Evolutionary conservation across 768 basidiomycete genomes (phyloP), one percentile per base, ranked within the genome.

Genomic region (Mycena pura): DNA sequence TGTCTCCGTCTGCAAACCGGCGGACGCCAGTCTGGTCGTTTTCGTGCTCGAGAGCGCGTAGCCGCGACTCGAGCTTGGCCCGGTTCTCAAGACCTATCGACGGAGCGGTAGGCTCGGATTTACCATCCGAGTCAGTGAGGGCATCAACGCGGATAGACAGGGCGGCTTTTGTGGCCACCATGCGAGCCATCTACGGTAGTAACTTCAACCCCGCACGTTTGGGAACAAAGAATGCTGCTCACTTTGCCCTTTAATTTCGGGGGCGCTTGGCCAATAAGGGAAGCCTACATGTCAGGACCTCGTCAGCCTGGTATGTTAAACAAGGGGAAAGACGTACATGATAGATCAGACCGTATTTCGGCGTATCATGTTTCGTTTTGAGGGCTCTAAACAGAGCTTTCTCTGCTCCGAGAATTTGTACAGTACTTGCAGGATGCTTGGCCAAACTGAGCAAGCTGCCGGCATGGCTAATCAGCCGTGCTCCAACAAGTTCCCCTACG

Each of bases 291-390:
- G 48, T 7, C 28, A 13, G 43, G 64, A 19, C 28, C 57, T 64
- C 38, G 56, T 59, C 13, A 51, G 48, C 25, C 65, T 6, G 14
- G 46, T 31, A 56, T 47, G 48, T 32, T 38, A 39, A 27, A 34
- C n/a, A 38, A 52, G 25, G 31, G 24, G 27, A 31, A n/a, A 38
- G 13, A 78, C 86, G 34, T 74, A 92, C 93, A 79, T 99, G 97
- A 78, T 98, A 99, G 68, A 99, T 99, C n/a, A 99, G 82, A 62
- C 97, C 97, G 72, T 99, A 99, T 80, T 99, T 99, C 24, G 96
- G 96, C 62, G 96, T 98, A 79, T 98, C 96, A 64, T 98, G 93
- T 84, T 99, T 99, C 44, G 96, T 99, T 81, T 99, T 99, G 61
- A 99, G 84, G 1, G 96, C 96, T 49, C 96, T 82, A 86, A 99